Evolutionary conservation across 2,329 filamentous ascomycete genomes (phyloP).

Genomic region (Aureobasidium subglaciale): DNA sequence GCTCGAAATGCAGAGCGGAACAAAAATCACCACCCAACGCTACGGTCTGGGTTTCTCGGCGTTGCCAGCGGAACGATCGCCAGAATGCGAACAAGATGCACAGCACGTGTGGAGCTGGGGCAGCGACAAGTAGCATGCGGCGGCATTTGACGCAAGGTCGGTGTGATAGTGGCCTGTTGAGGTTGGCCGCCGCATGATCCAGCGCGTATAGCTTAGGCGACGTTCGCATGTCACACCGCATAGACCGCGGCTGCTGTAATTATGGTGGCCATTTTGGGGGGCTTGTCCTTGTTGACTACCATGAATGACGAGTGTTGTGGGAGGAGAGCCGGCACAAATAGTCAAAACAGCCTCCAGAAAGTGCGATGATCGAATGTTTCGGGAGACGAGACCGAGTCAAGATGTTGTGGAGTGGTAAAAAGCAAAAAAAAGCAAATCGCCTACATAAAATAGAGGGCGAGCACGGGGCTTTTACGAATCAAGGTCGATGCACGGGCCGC

Average conservation of each 20-base stretch:
- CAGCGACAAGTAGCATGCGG: neutral
- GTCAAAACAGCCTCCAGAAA: neutral
- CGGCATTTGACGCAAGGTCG: slow-evolving; percentile 4
- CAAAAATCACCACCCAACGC: too few species aligned
- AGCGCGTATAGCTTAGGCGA: neutral
- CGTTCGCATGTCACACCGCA: slow-evolving; percentile 8
- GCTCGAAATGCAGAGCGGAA: too few species aligned
- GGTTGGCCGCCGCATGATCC: neutral
- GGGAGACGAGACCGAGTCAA: slow-evolving; percentile 11
- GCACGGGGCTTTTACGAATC: neutral
- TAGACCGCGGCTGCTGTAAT: neutral
- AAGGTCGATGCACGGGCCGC: neutral
- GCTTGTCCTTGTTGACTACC: neutral
- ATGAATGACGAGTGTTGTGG: neutral
- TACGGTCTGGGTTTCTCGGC: too few species aligned
- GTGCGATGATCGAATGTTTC: neutral
- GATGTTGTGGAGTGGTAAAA: slow-evolving; percentile 1
- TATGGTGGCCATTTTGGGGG: neutral
- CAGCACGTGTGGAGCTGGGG: slow-evolving; percentile 12
- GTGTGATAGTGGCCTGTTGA: neutral
- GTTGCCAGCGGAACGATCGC: slow-evolving; percentile 2
- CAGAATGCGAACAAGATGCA: slow-evolving; percentile 5
- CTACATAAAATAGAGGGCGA: too few species aligned
- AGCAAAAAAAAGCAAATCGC: slow-evolving; percentile 8
- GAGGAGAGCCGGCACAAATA: slow-evolving; percentile 6